phyloP scores from a whole-genome alignment of 257 asterid genomes.

The Gynochthodes officinalis region DNA sequence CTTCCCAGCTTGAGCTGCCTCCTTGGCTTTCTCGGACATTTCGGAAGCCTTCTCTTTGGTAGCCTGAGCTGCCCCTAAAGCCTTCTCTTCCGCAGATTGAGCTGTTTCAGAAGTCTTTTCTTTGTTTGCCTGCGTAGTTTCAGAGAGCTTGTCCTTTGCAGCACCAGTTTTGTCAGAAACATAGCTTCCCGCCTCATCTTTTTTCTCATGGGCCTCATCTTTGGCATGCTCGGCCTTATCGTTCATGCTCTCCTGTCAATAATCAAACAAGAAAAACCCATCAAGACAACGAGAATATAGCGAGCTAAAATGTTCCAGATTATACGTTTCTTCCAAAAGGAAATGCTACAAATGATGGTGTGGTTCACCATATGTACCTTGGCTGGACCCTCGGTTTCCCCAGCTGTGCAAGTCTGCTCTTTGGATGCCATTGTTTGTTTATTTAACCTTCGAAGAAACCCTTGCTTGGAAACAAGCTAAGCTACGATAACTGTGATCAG shows the following conservation, averaged over 20 bases:
- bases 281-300: no score
- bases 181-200: conserved; percentile 18
- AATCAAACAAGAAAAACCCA: neutral
- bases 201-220: conserved; percentile 20
- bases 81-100: conserved; percentile 51
- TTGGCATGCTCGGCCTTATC: conserved; percentile 27
- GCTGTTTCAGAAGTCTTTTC: conserved; percentile 34
- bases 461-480: no score
- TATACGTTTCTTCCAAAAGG: no score
- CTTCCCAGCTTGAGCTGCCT: conserved; percentile 62
- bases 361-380: conserved; percentile 59
- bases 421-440: conserved; percentile 63
- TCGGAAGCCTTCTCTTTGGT: conserved; percentile 63
- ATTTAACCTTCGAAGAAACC: no score
- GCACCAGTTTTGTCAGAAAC: conserved; percentile 31
- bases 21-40: conserved; percentile 53
- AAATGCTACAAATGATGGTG: no score
- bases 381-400: conserved; percentile 81
- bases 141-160: conserved; percentile 25
- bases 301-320: no score
- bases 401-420: conserved; percentile 55
- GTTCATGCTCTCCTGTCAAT: conserved; percentile 49
- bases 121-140: conserved; percentile 17
- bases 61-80: conserved; percentile 45
- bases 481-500: no score